A percentile compares a stretch with the other conserved stretches of the same genome.
phyloP scores from a whole-genome alignment of 23 red algal genomes.

The Chondrus crispus region DNA sequence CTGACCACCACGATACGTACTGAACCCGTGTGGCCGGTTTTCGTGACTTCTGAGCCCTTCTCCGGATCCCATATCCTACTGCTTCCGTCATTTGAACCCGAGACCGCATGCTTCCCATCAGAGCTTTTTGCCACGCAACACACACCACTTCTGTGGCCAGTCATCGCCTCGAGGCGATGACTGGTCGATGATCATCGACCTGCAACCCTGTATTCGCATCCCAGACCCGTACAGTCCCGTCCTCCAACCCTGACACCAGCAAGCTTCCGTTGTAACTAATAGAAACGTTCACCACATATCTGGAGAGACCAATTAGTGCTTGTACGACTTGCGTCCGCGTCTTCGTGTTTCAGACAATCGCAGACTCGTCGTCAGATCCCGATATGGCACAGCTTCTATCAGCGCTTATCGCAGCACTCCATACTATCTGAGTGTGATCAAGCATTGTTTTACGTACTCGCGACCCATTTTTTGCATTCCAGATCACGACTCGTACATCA shows the following conservation, averaged over 20 bases:
- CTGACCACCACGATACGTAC: background rate
- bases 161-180: background rate
- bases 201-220: background rate
- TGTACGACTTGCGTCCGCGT: background rate
- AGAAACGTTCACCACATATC: background rate
- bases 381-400: conserved; percentile 2
- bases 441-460: background rate
- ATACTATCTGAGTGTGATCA: background rate
- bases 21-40: background rate
- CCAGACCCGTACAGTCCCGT: conserved; percentile 5
- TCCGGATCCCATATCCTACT: background rate
- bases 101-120: background rate
- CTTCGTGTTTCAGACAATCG: background rate
- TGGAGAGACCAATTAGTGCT: background rate
- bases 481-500: no score
- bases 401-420: background rate
- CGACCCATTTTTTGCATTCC: background rate
- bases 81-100: background rate
- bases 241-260: background rate
- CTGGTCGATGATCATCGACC: no score
- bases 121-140: background rate
- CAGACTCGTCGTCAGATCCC: background rate
- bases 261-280: background rate
- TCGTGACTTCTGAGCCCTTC: background rate
- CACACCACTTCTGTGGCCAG: background rate